Conservation (phyloP, 257 asterid genomes). For the Penstemon barbatus region DNA sequence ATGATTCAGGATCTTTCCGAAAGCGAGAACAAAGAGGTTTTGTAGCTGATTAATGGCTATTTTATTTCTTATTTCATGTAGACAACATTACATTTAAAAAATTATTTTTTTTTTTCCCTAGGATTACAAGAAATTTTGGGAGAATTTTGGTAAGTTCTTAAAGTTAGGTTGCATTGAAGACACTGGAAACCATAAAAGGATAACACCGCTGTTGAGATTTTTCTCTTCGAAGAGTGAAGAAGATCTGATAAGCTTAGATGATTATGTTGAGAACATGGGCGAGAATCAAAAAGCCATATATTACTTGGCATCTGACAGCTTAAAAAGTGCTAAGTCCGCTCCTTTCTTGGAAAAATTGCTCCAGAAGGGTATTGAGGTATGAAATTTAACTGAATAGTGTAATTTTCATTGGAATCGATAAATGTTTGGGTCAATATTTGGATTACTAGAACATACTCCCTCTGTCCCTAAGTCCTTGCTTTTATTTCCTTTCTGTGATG, state of each 20-base stretch:
- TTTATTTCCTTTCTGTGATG: no score
- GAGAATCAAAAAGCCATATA: constrained; percentile 91
- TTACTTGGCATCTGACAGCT: constrained; percentile 95
- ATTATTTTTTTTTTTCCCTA: constrained; percentile 32
- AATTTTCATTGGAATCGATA: not conserved
- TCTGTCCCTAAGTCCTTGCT: no score
- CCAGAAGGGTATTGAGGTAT: constrained; percentile 93
- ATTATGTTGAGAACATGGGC: constrained; percentile 91
- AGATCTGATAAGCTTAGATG: constrained; percentile 84
- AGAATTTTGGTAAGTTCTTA: constrained; percentile 89
- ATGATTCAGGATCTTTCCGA: constrained; percentile 99
- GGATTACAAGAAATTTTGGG: constrained; percentile 99
- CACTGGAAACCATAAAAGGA: constrained; percentile 90
- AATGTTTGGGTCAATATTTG: not conserved
- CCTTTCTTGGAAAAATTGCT: constrained; percentile 91
- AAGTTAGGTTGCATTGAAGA: constrained; percentile 97
- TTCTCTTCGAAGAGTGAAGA: constrained; percentile 90
- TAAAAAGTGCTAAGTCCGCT: constrained; percentile 92
- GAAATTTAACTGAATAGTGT: not conserved
- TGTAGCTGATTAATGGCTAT: constrained; percentile 6
- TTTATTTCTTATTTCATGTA: not conserved
- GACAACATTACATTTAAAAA: not conserved
- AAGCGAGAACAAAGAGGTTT: constrained; percentile 87
- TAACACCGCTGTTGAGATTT: constrained; percentile 82
- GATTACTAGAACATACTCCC: no score